Percentiles rank a stretch among this genome's conserved stretches.
These are phyloP conservation scores for Dimocarpus longan DNA, from an alignment of 345 rosid species.

Conservation along the genomic window DNA sequence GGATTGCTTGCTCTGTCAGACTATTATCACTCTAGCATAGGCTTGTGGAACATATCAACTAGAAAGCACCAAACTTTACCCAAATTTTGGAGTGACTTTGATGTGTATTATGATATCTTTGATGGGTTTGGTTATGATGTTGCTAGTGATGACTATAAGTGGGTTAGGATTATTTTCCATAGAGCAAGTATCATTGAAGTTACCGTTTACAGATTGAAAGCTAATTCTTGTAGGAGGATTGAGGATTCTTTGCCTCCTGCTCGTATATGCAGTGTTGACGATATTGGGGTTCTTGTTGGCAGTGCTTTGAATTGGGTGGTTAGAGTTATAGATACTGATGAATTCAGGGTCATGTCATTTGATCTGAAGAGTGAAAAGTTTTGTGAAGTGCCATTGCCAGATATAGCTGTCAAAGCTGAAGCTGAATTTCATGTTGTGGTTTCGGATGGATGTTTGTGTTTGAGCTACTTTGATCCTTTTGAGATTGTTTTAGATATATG, in stretches of 20 bases:
- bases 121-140: too few species aligned
- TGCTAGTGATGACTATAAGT: too few species aligned
- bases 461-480: not conserved
- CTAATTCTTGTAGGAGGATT: not conserved
- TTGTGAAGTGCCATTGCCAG: not conserved
- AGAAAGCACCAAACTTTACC: too few species aligned
- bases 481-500: not conserved
- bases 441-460: not conserved
- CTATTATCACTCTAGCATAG: too few species aligned
- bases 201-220: not conserved
- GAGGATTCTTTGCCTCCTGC: not conserved
- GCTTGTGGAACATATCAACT: too few species aligned
- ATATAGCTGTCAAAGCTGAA: not conserved
- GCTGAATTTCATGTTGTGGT: not conserved
- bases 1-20: too few species aligned
- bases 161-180: too few species aligned
- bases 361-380: not conserved
- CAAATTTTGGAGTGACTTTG: too few species aligned
- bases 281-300: not conserved
- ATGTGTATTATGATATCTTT: too few species aligned
- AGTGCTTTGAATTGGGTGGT: not conserved
- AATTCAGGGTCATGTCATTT: not conserved
- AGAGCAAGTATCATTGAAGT: too few species aligned
- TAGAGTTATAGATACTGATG: not conserved
- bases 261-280: not conserved